Conservation (phyloP, 1,284 basidiomycete genomes). For the Tylopilus orsonianus region DNA sequence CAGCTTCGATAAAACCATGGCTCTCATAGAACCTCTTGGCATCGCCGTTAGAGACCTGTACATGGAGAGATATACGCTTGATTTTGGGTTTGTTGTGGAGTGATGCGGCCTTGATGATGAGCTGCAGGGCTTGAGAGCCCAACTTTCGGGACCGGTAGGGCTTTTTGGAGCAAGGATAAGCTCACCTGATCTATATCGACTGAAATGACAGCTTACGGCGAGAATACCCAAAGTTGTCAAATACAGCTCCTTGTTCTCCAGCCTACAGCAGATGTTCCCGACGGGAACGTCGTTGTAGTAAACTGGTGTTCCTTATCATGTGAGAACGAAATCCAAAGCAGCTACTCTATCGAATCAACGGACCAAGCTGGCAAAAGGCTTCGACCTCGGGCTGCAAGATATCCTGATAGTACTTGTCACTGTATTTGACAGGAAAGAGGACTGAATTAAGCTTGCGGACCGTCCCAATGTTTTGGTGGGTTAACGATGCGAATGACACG, state of each 20-base stretch:
- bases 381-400: slow-evolving; percentile 70
- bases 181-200: slow-evolving; percentile 13
- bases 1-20: slow-evolving; percentile 69
- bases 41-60: slow-evolving; percentile 69
- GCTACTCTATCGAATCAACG: slow-evolving; percentile 26
- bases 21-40: slow-evolving; percentile 78
- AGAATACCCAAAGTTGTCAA: slow-evolving; percentile 84
- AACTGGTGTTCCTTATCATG: slow-evolving; percentile 44
- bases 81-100: slow-evolving; percentile 59
- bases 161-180: slow-evolving; percentile 39
- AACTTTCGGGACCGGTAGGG: slow-evolving; percentile 75
- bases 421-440: slow-evolving; percentile 79
- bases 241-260: slow-evolving; percentile 72
- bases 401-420: slow-evolving; percentile 78
- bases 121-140: slow-evolving; percentile 66
- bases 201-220: slow-evolving; percentile 53
- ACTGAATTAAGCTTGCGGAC: slow-evolving; percentile 79
- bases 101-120: slow-evolving; percentile 61
- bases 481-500: slow-evolving; percentile 70
- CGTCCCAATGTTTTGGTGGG: slow-evolving; percentile 78
- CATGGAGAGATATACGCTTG: slow-evolving; percentile 71
- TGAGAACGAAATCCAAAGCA: slow-evolving; percentile 23
- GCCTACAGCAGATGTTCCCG: slow-evolving; percentile 76
- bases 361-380: slow-evolving; percentile 78
- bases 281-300: slow-evolving; percentile 86